A percentile compares a stretch with the other conserved stretches of the same genome.
These are phyloP conservation scores for Karstenula rhodostoma DNA, from an alignment of 2,329 filamentous ascomycete species.

Conservation along the genomic window DNA sequence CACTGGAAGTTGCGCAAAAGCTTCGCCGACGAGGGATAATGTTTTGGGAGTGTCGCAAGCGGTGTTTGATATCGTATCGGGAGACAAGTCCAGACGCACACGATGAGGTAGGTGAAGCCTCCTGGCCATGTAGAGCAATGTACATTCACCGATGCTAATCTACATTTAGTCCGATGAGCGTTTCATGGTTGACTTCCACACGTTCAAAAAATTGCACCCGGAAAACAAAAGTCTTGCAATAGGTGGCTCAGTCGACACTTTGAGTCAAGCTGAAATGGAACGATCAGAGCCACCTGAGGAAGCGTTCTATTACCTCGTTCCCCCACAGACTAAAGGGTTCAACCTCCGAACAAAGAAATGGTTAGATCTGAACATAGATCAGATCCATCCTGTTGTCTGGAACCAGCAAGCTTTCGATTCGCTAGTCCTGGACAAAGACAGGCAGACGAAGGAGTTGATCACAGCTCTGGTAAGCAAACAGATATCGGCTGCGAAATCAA, in stretches of 20 bases:
- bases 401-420: slow-evolving; percentile 14
- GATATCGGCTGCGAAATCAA: slow-evolving; percentile 12
- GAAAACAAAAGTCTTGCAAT: slow-evolving; percentile 6
- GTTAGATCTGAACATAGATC: slow-evolving; percentile 19
- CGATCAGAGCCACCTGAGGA: slow-evolving; percentile 18
- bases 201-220: slow-evolving; percentile 19
- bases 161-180: slow-evolving; percentile 18
- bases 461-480: slow-evolving; percentile 51
- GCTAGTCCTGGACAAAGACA: slow-evolving; percentile 50
- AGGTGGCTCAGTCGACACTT: neutral
- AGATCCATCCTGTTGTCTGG: slow-evolving; percentile 13
- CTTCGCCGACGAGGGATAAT: slow-evolving; percentile 16
- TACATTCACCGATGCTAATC: neutral
- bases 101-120: slow-evolving; percentile 6
- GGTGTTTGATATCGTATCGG: slow-evolving; percentile 19
- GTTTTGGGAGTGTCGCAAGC: slow-evolving; percentile 22
- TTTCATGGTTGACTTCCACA: slow-evolving; percentile 22
- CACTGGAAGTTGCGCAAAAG: neutral
- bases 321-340: slow-evolving; percentile 18
- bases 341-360: slow-evolving; percentile 23
- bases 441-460: slow-evolving; percentile 60
- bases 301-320: slow-evolving; percentile 17
- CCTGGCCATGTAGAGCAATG: neutral
- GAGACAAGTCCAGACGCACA: slow-evolving; percentile 6
- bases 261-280: slow-evolving; percentile 12